Evolutionary conservation across 371 early-diverging fungal genomes (phyloP).

Genomic region (Mucor lusitanicus): DNA sequence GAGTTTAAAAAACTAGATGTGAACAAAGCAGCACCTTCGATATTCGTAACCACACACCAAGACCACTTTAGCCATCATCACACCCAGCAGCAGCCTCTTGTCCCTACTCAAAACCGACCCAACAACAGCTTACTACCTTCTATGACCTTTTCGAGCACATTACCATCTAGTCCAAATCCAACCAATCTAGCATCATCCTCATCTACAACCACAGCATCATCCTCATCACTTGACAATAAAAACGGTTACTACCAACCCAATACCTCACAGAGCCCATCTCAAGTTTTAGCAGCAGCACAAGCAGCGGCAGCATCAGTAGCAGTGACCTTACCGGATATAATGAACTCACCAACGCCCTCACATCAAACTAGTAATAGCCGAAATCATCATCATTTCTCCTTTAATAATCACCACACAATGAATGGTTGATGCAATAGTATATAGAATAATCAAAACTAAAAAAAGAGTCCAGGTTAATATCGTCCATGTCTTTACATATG

Average conservation of each 20-base stretch:
- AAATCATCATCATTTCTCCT: neutral
- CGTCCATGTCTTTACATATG: neutral
- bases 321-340: neutral
- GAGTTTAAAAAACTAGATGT: constrained; percentile 26
- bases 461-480: neutral
- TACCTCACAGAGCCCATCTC: neutral
- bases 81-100: constrained; percentile 3
- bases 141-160: neutral
- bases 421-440: neutral
- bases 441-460: neutral
- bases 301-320: neutral
- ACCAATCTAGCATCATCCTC: constrained; percentile 25
- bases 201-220: constrained; percentile 25
- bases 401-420: neutral
- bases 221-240: constrained; percentile 1
- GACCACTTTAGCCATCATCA: neutral
- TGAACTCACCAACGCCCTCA: constrained; percentile 1
- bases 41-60: constrained; percentile 59
- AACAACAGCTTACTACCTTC: neutral
- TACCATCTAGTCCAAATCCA: constrained; percentile 23
- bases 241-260: neutral
- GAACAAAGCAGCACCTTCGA: constrained; percentile 51
- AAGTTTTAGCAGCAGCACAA: neutral
- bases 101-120: constrained; percentile 2
- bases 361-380: neutral